Evolutionary conservation across 331 rosid species (phyloP).

Genomic region (Saraca asoca): DNA sequence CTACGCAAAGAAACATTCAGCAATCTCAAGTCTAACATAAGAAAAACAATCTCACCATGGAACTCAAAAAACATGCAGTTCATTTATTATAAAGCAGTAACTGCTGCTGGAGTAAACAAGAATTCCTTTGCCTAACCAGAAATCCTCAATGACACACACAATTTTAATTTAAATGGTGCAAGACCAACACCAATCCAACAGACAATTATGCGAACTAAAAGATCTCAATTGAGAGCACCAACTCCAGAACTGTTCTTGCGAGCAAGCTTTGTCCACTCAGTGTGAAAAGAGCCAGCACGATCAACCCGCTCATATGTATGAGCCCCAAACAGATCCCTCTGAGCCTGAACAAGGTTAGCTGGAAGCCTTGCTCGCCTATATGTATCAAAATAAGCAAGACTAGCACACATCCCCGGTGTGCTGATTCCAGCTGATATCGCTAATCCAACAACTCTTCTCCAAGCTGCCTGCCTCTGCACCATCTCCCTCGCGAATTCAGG

Average conservation of each 20-base stretch:
- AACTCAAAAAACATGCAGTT: slow-evolving; percentile 46
- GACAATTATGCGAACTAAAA: slow-evolving; percentile 39
- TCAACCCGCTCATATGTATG: slow-evolving; percentile 87
- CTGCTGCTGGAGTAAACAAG: slow-evolving; percentile 41
- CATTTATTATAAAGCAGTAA: slow-evolving; percentile 49
- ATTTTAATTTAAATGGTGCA: slow-evolving; percentile 39
- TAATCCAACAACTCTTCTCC: slow-evolving; percentile 89
- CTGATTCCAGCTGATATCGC: slow-evolving; percentile 82
- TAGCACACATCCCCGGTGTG: slow-evolving; percentile 96
- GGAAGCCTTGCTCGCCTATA: slow-evolving; percentile 88
- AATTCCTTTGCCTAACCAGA: slow-evolving; percentile 38
- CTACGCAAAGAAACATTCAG: slow-evolving; percentile 6
- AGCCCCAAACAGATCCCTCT: slow-evolving; percentile 92
- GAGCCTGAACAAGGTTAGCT: slow-evolving; percentile 95
- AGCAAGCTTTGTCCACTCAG: slow-evolving; percentile 91
- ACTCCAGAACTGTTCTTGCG: slow-evolving; percentile 55
- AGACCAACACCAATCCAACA: slow-evolving; percentile 15
- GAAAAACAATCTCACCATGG: slow-evolving; percentile 10
- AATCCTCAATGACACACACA: slow-evolving; percentile 45
- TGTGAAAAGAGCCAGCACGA: slow-evolving; percentile 75
- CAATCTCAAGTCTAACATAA: background rate
- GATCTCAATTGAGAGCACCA: slow-evolving; percentile 59
- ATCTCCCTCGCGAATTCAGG: slow-evolving; percentile 86
- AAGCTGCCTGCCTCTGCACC: slow-evolving; percentile 91
- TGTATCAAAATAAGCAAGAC: slow-evolving; percentile 86